Percentiles rank a stretch among this genome's conserved stretches.
phyloP scores from a whole-genome alignment of 257 asterid genomes.

The Salvia miltiorrhiza region DNA sequence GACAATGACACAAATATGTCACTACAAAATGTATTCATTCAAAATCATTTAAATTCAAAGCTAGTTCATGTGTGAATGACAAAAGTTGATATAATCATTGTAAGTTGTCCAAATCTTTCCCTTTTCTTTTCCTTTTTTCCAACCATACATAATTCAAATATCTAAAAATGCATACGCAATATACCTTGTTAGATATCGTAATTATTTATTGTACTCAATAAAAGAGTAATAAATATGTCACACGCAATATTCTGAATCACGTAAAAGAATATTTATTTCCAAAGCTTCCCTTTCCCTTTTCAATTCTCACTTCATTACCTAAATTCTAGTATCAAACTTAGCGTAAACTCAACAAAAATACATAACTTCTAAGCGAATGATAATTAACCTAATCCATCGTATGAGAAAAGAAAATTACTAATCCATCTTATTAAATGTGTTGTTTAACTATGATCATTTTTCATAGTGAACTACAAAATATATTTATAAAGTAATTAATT shows the following conservation, averaged over 20 bases:
- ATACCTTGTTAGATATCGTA: too few species aligned
- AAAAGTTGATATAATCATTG: not conserved
- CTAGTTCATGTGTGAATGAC: not conserved
- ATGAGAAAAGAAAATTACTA: too few species aligned
- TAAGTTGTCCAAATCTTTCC: not conserved
- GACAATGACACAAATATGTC: constrained; percentile 14
- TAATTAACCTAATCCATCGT: constrained; percentile 15
- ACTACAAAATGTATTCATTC: constrained; percentile 4
- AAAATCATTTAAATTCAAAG: not conserved
- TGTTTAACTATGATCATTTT: not conserved
- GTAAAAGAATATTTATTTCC: too few species aligned
- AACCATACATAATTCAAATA: too few species aligned
- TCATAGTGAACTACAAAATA: not conserved
- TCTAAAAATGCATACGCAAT: too few species aligned
- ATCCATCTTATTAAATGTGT: too few species aligned
- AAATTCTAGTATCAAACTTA: not conserved
- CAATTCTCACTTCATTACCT: not conserved
- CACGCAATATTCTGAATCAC: too few species aligned
- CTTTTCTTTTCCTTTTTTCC: too few species aligned
- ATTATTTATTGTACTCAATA: too few species aligned
- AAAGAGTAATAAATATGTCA: too few species aligned
- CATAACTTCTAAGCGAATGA: constrained; percentile 9
- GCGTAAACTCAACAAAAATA: constrained; percentile 8
- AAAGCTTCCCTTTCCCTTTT: not conserved
- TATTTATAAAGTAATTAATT: not conserved